Evolutionary conservation across 192 early-diverging fungal species (phyloP), one percentile per base, ranked within the genome.

Genomic region (Glomus cerebriforme): DNA sequence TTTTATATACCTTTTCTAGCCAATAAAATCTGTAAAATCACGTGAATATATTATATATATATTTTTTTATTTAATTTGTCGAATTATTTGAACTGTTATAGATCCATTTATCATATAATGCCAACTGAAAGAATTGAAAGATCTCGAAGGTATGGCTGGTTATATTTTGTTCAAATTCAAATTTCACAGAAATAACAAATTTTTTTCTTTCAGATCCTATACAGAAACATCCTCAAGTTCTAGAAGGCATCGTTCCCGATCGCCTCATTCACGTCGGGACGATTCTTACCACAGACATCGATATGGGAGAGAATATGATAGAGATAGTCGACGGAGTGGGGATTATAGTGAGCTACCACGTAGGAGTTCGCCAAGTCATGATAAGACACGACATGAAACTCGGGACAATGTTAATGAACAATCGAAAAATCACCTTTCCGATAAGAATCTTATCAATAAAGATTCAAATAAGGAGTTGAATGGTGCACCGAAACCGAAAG

Each of bases 401-500:
- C 39, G 69, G n/a, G 59, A 84, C n/a, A 81, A 69, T 13, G 45
- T 43, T 5, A 32, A 69, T 22, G 47, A 77, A 65, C 45, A 59
- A 10, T 24, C 35, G 27, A 60, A 76, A 66, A 75, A 58, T 58
- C 70, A 72, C 7, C 6, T 66, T 15, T 12, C 24, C 29, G 31
- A 78, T 32, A 34, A 73, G 73, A 4, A 62, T 34, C n/a, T 65
- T 27, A 63, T 65, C 62, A 15, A 87, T 82, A n/a, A 37, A 49
- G 58, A 75, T 81, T 49, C 26, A 31, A n/a, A 47, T 72, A 24
- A 54, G 66, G 19, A 79, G 59, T 22, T 9, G 6, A 68, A 43
- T 3, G 15, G 3, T 22, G 6, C 29, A 10, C 19, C 19, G 39
- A 68, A 68, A n/a, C 66, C 66, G 35, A 90, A 82, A 73, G 89